Evolutionary conservation across 106 monocot genomes (phyloP), one percentile per base, ranked within the genome.

Genomic region (Ottelia alismoides): DNA sequence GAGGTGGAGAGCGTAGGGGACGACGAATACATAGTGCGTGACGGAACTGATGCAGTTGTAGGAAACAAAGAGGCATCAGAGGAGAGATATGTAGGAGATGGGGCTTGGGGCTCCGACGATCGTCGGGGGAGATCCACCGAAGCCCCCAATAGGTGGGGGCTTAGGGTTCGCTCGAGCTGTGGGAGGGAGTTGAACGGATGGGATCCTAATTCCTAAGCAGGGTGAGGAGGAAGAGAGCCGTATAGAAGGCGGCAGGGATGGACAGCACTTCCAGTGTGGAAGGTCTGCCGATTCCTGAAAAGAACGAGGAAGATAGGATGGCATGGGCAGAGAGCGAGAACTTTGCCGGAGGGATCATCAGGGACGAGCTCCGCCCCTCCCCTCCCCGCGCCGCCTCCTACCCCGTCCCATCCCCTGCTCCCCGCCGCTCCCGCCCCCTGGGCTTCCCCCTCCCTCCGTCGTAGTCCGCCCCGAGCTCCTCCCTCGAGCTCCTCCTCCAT

Each of bases 51-150:
- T 45, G 46, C 12, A 28, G 60, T 60, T 60, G 11, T 17, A 25
- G 25, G 60, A 16, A 14, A 60, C 46, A 14, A 46, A 60, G 45
- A 60, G 40, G 60, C 24, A 27, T 21, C 23, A 45, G 2, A 60
- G 60, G 60, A 27, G 27, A 25, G 60, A 24, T 11, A 60, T n/a
- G n/a, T 26, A 60, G 60, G 46, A 60, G 47, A 27, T 23, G 60
- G 46, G 45, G 45, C 26, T 46, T 46, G 35, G 60, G 60, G 20
- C 60, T 46, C 16, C 27, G 25, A 27, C 45, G 60, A 2, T 45
- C 20, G 12, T 12, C 24, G 25, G 60, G 25, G 22, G 45, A 60
- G 45, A 5, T 60, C 45, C 10, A 60, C 10, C 18, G 27, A 20
- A n/a, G 47, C 26, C 16, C 45, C 60, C 24, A 24, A 28, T 18